These are phyloP conservation scores for Domatiomyces globalis DNA, from an alignment of 2,329 filamentous ascomycete genomes.

Conservation along the genomic window DNA sequence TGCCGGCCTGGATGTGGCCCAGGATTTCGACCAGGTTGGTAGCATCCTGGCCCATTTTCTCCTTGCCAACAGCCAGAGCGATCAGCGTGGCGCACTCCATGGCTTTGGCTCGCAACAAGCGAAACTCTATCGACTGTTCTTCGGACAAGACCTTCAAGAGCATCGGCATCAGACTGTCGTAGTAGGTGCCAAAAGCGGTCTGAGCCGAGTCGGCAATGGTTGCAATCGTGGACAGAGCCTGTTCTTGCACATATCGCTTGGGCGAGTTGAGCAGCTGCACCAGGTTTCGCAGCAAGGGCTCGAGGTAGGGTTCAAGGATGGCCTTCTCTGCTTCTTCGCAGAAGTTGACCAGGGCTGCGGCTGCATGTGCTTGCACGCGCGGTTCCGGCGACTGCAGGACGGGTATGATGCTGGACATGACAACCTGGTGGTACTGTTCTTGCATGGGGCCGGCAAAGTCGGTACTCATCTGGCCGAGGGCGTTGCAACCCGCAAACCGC, in stretches of 20 bases:
- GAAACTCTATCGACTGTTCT: constrained; percentile 86
- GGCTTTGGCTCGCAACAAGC: constrained; percentile 82
- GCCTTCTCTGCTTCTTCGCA: constrained; percentile 94
- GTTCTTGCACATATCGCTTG: constrained; percentile 94
- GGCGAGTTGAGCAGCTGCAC: constrained; percentile 79
- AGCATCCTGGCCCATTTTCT: constrained; percentile 77
- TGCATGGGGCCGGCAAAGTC: constrained; percentile 98
- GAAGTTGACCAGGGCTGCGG: constrained; percentile 96
- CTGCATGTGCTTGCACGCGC: constrained; percentile 90
- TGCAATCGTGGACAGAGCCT: constrained; percentile 92
- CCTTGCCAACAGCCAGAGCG: constrained; percentile 80
- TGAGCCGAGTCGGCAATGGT: constrained; percentile 98
- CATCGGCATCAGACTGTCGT: constrained; percentile 88
- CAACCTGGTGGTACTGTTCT: constrained; percentile 76
- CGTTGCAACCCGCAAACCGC: constrained; percentile 94
- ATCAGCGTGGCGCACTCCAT: constrained; percentile 99
- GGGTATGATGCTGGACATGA: constrained; percentile 82
- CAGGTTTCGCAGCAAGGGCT: constrained; percentile 69
- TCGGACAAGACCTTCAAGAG: constrained; percentile 78
- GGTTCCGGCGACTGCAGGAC: constrained; percentile 81
- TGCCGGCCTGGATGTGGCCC: constrained; percentile 69
- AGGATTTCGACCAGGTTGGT: constrained; percentile 76
- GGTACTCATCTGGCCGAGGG: constrained; percentile 98
- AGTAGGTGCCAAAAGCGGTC: constrained; percentile 87
- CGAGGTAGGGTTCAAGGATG: constrained; percentile 82